A percentile compares a stretch with the other conserved stretches of the same genome.
These are phyloP conservation scores for Acidomyces sp. DNA, from an alignment of 495 filamentous ascomycete species.

Conservation along the genomic window DNA sequence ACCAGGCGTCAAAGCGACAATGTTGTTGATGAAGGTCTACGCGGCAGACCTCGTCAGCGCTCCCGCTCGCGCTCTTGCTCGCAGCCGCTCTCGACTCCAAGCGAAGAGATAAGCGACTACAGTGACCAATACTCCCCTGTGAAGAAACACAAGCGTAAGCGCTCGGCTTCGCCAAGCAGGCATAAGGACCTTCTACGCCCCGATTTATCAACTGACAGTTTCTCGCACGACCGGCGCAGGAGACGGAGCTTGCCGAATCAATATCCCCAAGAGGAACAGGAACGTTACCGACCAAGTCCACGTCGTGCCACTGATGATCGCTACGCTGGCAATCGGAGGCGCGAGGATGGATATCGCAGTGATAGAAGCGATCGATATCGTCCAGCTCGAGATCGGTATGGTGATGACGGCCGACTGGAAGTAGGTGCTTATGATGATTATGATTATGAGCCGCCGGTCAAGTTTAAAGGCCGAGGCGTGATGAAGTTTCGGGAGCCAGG, in stretches of 20 bases:
- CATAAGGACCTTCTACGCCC: constrained; percentile 4
- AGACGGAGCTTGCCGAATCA: constrained; percentile 17
- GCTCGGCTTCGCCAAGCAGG: constrained; percentile 17
- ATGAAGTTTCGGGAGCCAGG: constrained; percentile 31
- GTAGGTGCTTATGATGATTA: constrained; percentile 12
- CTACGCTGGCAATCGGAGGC: constrained; percentile 1
- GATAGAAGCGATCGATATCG: too few relatives aligned
- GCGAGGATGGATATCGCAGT: constrained; percentile 8
- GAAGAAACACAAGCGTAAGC: constrained; percentile 19
- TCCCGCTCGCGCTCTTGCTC: constrained; percentile 17
- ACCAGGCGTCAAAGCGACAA: constrained; percentile 23
- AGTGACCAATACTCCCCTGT: constrained; percentile 6
- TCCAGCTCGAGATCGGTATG: constrained; percentile 1
- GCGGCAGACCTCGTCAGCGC: constrained; percentile 23
- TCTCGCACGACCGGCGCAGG: constrained; percentile 7
- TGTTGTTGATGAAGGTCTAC: constrained; percentile 21
- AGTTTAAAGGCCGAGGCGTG: constrained; percentile 35
- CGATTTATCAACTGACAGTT: background rate
- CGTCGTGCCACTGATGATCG: constrained; percentile 2
- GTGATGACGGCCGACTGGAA: constrained; percentile 7
- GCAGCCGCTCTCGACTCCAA: constrained; percentile 2
- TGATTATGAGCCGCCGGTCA: constrained; percentile 25
- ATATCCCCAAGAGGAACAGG: constrained; percentile 14
- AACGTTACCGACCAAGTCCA: constrained; percentile 13
- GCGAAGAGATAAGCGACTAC: constrained; percentile 5